Evolutionary conservation across 805 yeast species (phyloP).

Genomic region (Dipodascopsis uninucleata): DNA sequence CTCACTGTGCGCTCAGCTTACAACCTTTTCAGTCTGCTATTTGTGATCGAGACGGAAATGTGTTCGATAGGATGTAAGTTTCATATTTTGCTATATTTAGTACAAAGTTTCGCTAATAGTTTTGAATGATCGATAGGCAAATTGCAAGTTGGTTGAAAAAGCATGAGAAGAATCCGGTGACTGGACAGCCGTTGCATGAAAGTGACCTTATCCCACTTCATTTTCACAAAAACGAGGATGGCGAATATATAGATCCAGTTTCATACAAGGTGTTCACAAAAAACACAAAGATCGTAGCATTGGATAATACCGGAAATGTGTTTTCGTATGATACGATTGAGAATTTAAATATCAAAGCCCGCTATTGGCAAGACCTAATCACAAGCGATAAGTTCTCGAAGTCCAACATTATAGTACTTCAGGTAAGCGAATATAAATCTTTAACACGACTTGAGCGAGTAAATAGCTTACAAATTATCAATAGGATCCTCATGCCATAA

Average conservation of each 20-base stretch:
- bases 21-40: slow-evolving; percentile 32
- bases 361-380: slow-evolving; percentile 35
- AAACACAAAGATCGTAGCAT: slow-evolving; percentile 32
- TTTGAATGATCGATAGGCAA: slow-evolving; percentile 20
- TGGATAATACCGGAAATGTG: slow-evolving; percentile 35
- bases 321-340: slow-evolving; percentile 34
- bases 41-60: slow-evolving; percentile 34
- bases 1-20: slow-evolving; percentile 35
- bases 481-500: slow-evolving; percentile 18
- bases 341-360: slow-evolving; percentile 32
- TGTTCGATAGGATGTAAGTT: slow-evolving; percentile 32
- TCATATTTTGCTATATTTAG: not conserved
- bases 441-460: not conserved
- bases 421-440: slow-evolving; percentile 7
- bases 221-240: slow-evolving; percentile 29
- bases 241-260: slow-evolving; percentile 36
- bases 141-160: slow-evolving; percentile 33
- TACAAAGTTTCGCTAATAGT: not conserved
- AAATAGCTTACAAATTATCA: no score
- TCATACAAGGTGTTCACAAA: slow-evolving; percentile 34
- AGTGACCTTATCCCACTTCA: slow-evolving; percentile 31
- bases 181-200: slow-evolving; percentile 29
- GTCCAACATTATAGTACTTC: slow-evolving; percentile 31
- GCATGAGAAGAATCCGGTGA: slow-evolving; percentile 34
- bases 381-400: slow-evolving; percentile 33